A percentile compares a stretch with the other conserved stretches of the same genome.
Evolutionary conservation across 1,284 basidiomycete species (phyloP).

Genomic region (Lignosus rhinocerotis): DNA sequence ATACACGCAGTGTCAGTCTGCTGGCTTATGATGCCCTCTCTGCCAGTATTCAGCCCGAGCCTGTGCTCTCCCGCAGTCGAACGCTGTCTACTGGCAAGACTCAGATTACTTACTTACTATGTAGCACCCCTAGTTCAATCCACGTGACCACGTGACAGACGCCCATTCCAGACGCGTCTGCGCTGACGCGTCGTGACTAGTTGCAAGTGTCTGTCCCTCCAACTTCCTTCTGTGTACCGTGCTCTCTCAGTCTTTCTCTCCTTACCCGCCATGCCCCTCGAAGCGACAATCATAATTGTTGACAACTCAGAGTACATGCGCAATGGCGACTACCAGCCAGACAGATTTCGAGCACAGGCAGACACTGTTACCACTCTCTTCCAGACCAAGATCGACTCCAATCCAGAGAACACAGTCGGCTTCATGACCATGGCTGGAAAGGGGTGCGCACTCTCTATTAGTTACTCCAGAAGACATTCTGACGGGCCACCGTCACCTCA

Average conservation of each 20-base stretch:
- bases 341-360: slow-evolving; percentile 86
- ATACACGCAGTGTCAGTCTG: no score
- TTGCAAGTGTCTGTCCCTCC: not conserved
- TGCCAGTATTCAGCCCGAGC: no score
- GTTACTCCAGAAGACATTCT: not conserved
- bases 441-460: slow-evolving; percentile 55
- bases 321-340: slow-evolving; percentile 93
- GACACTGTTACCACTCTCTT: slow-evolving; percentile 93
- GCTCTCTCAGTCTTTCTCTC: not conserved
- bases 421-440: slow-evolving; percentile 98
- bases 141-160: slow-evolving; percentile 18
- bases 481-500: not conserved
- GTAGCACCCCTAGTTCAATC: not conserved
- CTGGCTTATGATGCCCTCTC: no score
- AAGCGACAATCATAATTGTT: slow-evolving; percentile 91
- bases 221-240: no score
- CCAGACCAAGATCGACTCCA: slow-evolving; percentile 90
- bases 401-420: slow-evolving; percentile 97
- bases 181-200: slow-evolving; percentile 20
- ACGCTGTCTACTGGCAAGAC: not conserved
- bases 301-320: slow-evolving; percentile 97
- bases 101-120: not conserved
- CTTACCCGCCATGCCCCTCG: slow-evolving; percentile 78
- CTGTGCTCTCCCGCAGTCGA: not conserved
- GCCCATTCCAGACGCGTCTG: slow-evolving; percentile 21